Percentiles rank a stretch among this genome's conserved stretches.
Conservation (phyloP, 1,139 yeast species). For the Nakaseomyces sp. region DNA sequence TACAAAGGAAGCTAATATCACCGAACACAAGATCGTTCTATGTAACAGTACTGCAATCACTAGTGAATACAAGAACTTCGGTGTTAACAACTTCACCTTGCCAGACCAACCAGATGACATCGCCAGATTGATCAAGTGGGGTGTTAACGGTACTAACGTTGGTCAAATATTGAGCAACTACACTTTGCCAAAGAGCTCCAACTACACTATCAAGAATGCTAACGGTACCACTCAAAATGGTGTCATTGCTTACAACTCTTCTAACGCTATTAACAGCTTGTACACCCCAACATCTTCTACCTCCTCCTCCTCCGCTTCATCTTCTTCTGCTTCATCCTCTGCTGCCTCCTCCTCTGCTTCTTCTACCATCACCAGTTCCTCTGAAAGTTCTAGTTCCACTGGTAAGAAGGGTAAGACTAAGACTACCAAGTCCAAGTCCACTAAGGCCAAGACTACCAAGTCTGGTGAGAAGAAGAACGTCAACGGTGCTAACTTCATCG, state of each 20-base stretch:
- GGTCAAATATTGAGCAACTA: constrained; percentile 41
- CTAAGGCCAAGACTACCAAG: neutral
- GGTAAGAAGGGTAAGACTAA: neutral
- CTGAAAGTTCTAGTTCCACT: constrained; percentile 3
- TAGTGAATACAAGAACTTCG: constrained; percentile 32
- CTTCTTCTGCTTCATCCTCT: constrained; percentile 10
- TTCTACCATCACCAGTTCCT: constrained; percentile 7
- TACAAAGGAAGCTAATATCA: constrained; percentile 35
- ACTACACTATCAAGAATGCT: constrained; percentile 41
- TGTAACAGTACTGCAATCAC: constrained; percentile 48
- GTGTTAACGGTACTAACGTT: constrained; percentile 42
- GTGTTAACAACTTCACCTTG: constrained; percentile 36
- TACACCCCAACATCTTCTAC: constrained; percentile 30
- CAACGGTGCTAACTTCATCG: constrained; percentile 10
- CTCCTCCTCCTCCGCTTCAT: constrained; percentile 16
- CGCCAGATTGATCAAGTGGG: constrained; percentile 39
- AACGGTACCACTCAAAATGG: constrained; percentile 47
- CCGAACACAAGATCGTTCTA: constrained; percentile 33
- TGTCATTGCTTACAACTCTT: constrained; percentile 42
- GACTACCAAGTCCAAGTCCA: neutral
- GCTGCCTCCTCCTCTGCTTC: constrained; percentile 10
- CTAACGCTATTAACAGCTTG: constrained; percentile 36
- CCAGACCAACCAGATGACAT: constrained; percentile 39
- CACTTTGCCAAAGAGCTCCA: constrained; percentile 33
- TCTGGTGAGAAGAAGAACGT: neutral